Percentiles rank a stretch among this genome's conserved stretches.
Conservation (phyloP, 2,329 filamentous ascomycete genomes). For the Parastagonospora avenae region DNA sequence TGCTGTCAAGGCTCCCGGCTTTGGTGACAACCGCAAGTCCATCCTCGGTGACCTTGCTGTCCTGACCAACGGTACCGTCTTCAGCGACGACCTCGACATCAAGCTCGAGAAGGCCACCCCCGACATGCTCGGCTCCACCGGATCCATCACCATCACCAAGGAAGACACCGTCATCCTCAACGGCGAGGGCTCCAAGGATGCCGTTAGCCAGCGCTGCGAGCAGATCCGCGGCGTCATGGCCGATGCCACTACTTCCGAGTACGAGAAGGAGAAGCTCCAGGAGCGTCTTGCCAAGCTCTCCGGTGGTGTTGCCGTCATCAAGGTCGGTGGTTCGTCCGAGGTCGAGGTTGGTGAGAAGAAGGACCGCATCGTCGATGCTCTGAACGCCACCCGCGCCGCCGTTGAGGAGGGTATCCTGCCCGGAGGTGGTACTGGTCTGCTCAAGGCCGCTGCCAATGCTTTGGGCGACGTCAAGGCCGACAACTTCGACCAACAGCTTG, state of each 20-base stretch:
- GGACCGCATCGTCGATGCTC: constrained; percentile 96
- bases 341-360: constrained; percentile 99
- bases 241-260: constrained; percentile 93
- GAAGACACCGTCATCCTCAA: constrained; percentile 99
- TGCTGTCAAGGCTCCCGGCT: constrained; percentile 97
- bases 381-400: constrained; percentile 96
- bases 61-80: constrained; percentile 95
- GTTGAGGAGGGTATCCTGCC: constrained; percentile 99
- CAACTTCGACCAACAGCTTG: constrained; percentile 99
- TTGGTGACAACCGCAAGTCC: constrained; percentile 99
- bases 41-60: constrained; percentile 96
- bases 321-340: constrained; percentile 96
- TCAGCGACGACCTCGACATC: constrained; percentile 96
- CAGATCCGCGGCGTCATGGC: constrained; percentile 97
- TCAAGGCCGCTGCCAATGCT: constrained; percentile 94
- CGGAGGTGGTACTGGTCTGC: constrained; percentile 94
- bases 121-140: constrained; percentile 95
- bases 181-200: constrained; percentile 93
- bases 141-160: constrained; percentile 99
- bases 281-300: constrained; percentile 99
- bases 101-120: constrained; percentile 98
- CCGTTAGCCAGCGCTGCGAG: constrained; percentile 93
- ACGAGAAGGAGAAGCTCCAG: constrained; percentile 99
- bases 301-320: constrained; percentile 98
- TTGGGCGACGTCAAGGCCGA: constrained; percentile 79